Evolutionary conservation across 371 early-diverging fungal species (phyloP), one percentile per base, ranked within the genome.

Genomic region (Paraphysoderma sedebokerense): DNA sequence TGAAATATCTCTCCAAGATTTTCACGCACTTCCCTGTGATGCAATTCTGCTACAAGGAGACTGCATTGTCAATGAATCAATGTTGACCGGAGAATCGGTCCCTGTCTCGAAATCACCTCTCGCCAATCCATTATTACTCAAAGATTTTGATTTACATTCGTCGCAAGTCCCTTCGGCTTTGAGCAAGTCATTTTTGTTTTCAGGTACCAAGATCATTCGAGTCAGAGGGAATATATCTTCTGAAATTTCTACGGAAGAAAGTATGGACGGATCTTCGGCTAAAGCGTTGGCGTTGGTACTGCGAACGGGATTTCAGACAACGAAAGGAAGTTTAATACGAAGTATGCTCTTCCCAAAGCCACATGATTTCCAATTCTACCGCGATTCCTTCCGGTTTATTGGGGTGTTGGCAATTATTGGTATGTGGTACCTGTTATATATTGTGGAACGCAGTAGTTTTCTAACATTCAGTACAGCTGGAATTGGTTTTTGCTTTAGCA

Each of bases 51-150:
- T 98, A n/a, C 71, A 82, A 20, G 99, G 99, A 15, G 93, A 92
- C 55, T 93, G 93, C 55, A 91, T 98, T 48, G 80, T 95, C 38
- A 96, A 98, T 62, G 99, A 99, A 63, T 82, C 84, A 52, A 96
- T 98, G 93, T 74, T 99, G 23, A 99, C 99, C 3, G 99, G 99
- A 41, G 92, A 90, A 57, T 67, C 72, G 54, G 61, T 84, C 1
- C 87, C 87, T 0, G 76, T 87, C 23, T 56, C 58, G 37, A 68
- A 68, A 33, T 51, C 51, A 8, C 5, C 15, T 7, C 17, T 19
- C 3, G 12, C 33, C 35, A 13, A 2, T 9, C 36, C 4, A 2
- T 8, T 11, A 27, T 76, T 79, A 15, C 55, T 92, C 38, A 66
- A 66, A 28, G 70, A 70, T 20, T 58, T 87, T 63, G 86, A 87